Evolutionary conservation across 75 land plant species (phyloP).

Genomic region (Pinus tabuliformis): DNA sequence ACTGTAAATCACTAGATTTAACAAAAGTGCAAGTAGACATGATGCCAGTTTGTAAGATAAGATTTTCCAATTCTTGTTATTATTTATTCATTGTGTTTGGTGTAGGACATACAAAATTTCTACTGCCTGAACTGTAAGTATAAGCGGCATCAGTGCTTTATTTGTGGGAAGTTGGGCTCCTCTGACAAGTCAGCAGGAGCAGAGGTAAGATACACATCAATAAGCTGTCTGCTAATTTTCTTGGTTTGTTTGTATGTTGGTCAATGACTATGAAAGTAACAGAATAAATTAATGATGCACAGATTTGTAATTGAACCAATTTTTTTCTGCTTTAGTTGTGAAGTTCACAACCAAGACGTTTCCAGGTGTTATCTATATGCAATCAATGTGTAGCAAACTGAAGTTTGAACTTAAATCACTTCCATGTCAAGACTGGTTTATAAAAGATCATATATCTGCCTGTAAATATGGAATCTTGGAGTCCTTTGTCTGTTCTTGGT

Average conservation of each 20-base stretch:
- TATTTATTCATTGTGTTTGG: neutral
- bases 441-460: too few species aligned
- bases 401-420: too few species aligned
- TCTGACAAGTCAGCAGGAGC: slow-evolving; percentile 54
- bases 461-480: too few species aligned
- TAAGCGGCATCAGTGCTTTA: slow-evolving; percentile 77
- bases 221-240: neutral
- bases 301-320: neutral
- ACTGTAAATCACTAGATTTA: slow-evolving; percentile 55
- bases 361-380: too few species aligned
- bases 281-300: too few species aligned
- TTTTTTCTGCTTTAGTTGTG: neutral
- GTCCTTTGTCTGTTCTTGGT: too few species aligned
- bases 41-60: neutral
- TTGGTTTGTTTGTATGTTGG: neutral
- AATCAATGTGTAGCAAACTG: too few species aligned
- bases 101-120: slow-evolving; percentile 50
- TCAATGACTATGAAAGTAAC: neutral
- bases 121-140: slow-evolving; percentile 61
- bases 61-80: neutral
- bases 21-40: slow-evolving; percentile 45
- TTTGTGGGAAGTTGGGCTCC: slow-evolving; percentile 72
- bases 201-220: slow-evolving; percentile 32
- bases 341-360: too few species aligned
- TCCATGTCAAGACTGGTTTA: too few species aligned